Base-by-base conservation (phyloP, 2,329 filamentous ascomycete species). In the Colletotrichum sp. region DNA sequence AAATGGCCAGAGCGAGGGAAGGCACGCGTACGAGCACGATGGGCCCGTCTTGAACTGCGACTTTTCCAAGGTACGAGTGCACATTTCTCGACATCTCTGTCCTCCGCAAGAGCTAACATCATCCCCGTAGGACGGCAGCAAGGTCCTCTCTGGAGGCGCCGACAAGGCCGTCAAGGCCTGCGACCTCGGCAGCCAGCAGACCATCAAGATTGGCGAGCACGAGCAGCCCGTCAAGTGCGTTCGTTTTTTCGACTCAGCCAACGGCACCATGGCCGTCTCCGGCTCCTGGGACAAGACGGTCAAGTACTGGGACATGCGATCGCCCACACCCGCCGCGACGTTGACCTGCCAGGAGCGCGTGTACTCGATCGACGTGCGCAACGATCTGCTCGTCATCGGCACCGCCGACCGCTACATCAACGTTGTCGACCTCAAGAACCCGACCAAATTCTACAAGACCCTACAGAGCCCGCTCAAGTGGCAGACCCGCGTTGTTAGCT, bases 321-420 rank as follows among this genome's bases (percentile, higher is more conserved):
- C 90, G 81, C 89, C 90, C 68, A 89, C 88, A n/a, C 91, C 94
- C 1, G 92, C 92, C 3, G 94, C 91, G 2, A 90, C 89, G 2
- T 85, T 97, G 57, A 85, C 89, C 24, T 93, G 92, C 82, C 93
- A 95, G 83, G 95, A 97, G 80, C 92, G 95, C 68, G 92, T 96
- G 52, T 99, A 99, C 87, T 93, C 95, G 55, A 95, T 99, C 93
- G 96, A 99, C 80, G 94, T 98, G 66, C 93, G 93, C 82, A 93
- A 96, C 83, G 94, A 97, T 81, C 90, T 99, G 67, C 91, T 98
- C 57, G 97, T 99, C 24, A 89, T 98, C 73, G 97, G 95, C 77
- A 99, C 96, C 1, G 97, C 97, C 15, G 97, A 99, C 83, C 93
- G 97, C 76, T 98, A 98, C 86, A 98, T 99, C 89, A 96, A 99